Evolutionary conservation across 805 yeast species (phyloP).

Genomic region (Yamadazyma sp.): DNA sequence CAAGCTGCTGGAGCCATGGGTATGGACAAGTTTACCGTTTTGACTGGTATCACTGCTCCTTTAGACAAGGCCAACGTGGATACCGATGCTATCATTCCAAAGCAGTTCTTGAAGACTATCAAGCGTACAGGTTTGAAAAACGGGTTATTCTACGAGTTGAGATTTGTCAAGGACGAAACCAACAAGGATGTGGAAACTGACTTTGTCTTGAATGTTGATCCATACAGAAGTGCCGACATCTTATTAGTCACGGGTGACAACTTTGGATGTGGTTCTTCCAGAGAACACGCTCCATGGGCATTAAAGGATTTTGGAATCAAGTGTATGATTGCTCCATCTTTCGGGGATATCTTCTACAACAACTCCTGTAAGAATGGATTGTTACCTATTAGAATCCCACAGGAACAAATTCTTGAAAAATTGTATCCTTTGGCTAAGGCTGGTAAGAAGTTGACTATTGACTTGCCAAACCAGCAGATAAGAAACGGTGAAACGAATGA

Average conservation of each 20-base stretch:
- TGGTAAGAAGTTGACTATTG: constrained; percentile 72
- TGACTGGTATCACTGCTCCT: constrained; percentile 91
- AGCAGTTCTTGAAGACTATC: constrained; percentile 95
- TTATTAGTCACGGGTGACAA: constrained; percentile 93
- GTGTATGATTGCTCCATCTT: constrained; percentile 95
- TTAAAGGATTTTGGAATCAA: constrained; percentile 95
- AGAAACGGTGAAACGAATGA: constrained; percentile 57
- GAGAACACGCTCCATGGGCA: constrained; percentile 99
- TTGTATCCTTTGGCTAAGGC: constrained; percentile 77
- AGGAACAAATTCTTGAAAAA: constrained; percentile 66
- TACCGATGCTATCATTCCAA: constrained; percentile 98
- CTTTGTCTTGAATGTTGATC: constrained; percentile 82
- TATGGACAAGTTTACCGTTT: constrained; percentile 70
- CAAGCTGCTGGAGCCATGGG: constrained; percentile 38
- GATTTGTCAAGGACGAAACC: constrained; percentile 61
- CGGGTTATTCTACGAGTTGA: constrained; percentile 89
- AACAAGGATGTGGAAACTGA: constrained; percentile 85
- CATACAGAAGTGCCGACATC: constrained; percentile 77
- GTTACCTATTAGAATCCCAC: constrained; percentile 88
- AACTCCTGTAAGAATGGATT: constrained; percentile 96
- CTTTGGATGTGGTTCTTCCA: constrained; percentile 98
- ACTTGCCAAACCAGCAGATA: constrained; percentile 84
- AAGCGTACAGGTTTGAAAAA: constrained; percentile 90
- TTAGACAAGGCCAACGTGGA: constrained; percentile 93
- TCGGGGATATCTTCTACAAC: constrained; percentile 97